Evolutionary conservation across 2,329 filamentous ascomycete genomes (phyloP), one percentile per base, ranked within the genome.

Genomic region (Eurotiales sp.): DNA sequence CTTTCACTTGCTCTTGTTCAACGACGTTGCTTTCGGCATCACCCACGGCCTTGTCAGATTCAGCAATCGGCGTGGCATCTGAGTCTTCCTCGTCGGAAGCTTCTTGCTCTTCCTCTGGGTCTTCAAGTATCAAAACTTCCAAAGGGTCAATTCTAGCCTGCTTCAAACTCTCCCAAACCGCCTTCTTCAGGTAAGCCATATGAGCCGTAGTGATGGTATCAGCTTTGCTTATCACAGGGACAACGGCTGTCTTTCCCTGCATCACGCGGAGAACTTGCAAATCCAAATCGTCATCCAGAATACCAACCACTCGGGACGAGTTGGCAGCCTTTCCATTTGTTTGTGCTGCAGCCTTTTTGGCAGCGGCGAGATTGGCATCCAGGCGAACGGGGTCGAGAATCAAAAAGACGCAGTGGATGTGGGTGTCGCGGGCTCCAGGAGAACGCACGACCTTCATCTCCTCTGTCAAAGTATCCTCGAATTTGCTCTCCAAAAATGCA

Each of bases 361-460:
- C 81, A 1, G 83, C 78, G 21, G 85, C 81, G 42, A 95, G 84
- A 62, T 92, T 96, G 59, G 84, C 80, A 64, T 96, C 91, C 21
- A 99, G 82, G 41, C 88, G 86, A 47, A 84, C 77, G 1, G 93
- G 93, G 67, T 99, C 93, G 50, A 99, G 82, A 50, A 99, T 77
- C 51, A 97, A 79, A 72, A 99, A 96, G 27, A 90, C 90, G 59
- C 90, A 95, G 68, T 99, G 93, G 58, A 99, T 96, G 69, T 99
- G 93, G 46, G 92, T 96, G 74, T 99, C 93, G 67, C 90, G 88
- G 58, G 89, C 87, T 51, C 91, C 92, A 22, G 93, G 92, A 48
- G 91, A 90, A 62, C 93, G 87, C 56, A 96, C 80, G 42, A 99
- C 91, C 76, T 96, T 97, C 81, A 95, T 95, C 76, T 99, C 93